A percentile compares a stretch with the other conserved stretches of the same genome.
Conservation (phyloP, 2,329 filamentous ascomycete species). For the Colletotrichum tabaci region DNA sequence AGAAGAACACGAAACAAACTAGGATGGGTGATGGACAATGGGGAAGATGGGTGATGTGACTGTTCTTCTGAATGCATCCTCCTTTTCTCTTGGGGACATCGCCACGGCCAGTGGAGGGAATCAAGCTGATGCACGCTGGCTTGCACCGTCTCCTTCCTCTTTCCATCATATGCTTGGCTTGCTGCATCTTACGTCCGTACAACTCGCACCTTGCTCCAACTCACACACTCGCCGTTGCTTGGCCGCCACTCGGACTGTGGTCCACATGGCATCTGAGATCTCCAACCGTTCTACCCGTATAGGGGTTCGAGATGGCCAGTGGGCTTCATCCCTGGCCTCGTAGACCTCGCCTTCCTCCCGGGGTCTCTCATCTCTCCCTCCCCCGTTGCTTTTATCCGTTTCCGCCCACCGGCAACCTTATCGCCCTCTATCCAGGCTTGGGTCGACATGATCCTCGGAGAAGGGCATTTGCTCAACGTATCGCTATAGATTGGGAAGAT, state of each 20-base stretch:
- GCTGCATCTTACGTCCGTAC: constrained; percentile 37
- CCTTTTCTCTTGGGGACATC: too few relatives aligned
- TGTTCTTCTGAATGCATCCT: neutral
- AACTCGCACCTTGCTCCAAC: neutral
- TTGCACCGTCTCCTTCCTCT: neutral
- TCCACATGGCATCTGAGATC: constrained; percentile 36
- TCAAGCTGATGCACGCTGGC: neutral
- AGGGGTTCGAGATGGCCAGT: neutral
- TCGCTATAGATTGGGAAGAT: neutral
- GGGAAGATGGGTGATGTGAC: neutral
- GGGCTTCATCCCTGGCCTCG: neutral
- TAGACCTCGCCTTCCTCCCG: neutral
- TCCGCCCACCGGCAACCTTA: neutral
- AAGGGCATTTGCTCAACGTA: neutral
- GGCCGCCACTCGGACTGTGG: constrained; percentile 13
- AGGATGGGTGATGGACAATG: neutral
- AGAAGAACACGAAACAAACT: neutral
- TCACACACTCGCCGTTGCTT: constrained; percentile 23
- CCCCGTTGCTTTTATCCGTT: neutral
- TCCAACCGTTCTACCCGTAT: constrained; percentile 24
- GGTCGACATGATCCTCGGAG: neutral
- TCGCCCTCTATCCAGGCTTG: neutral
- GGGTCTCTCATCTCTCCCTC: neutral
- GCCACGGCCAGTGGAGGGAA: neutral
- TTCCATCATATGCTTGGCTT: neutral